phyloP scores from a whole-genome alignment of 345 rosid genomes.

The Mercurialis annua region DNA sequence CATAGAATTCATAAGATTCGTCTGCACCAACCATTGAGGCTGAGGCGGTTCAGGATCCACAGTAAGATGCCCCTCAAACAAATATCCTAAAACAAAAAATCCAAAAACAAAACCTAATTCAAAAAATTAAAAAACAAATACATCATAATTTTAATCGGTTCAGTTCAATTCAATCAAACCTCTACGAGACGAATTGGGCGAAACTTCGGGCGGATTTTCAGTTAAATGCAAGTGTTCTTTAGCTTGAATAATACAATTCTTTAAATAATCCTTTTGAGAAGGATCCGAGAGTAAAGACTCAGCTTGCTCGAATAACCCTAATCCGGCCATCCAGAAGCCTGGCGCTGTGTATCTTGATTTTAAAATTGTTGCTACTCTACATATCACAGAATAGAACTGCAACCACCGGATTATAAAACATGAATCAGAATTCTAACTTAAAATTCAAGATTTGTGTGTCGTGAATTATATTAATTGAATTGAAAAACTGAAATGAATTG shows the following conservation, averaged over 20 bases:
- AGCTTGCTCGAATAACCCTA: constrained; percentile 62
- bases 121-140: not conserved
- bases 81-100: constrained; percentile 52
- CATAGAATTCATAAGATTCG: constrained; percentile 59
- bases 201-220: constrained; percentile 35
- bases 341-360: constrained; percentile 81
- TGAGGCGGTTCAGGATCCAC: constrained; percentile 95
- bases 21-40: constrained; percentile 80
- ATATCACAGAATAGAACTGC: constrained; percentile 69
- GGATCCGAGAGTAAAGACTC: constrained; percentile 49
- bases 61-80: constrained; percentile 89
- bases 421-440: not conserved
- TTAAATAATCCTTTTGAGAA: constrained; percentile 63
- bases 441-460: not conserved
- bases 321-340: constrained; percentile 83
- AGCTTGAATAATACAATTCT: constrained; percentile 59
- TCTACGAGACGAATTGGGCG: constrained; percentile 30
- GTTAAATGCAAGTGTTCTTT: constrained; percentile 53
- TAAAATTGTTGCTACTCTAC: constrained; percentile 77
- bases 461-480: not conserved
- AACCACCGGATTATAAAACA: not conserved
- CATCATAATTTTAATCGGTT: not conserved
- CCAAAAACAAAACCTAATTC: not conserved
- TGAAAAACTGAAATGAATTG: not conserved
- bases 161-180: constrained; percentile 34